Evolutionary conservation across 225 moss, liverwort and hornwort species (phyloP).

Genomic region (Marchantia paleacea): DNA sequence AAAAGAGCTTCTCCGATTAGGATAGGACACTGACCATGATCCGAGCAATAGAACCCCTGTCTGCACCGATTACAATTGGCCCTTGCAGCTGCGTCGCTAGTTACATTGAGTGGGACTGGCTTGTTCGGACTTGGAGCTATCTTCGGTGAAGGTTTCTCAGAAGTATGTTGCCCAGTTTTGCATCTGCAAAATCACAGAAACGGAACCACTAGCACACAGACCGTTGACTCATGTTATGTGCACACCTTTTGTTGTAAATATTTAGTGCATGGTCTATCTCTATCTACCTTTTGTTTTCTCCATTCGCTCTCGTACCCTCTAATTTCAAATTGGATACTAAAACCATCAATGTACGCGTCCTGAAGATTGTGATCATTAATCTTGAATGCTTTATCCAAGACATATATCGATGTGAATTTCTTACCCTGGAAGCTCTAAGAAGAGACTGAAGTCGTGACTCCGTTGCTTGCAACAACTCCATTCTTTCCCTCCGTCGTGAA

Average conservation of each 20-base stretch:
- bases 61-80: constrained; percentile 75
- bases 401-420: constrained; percentile 3
- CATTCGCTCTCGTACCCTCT: neutral
- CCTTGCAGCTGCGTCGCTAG: constrained; percentile 39
- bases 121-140: constrained; percentile 53
- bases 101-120: constrained; percentile 41
- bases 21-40: constrained; percentile 62
- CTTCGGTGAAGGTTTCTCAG: constrained; percentile 64
- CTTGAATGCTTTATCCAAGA: neutral
- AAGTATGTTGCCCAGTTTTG: constrained; percentile 77
- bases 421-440: constrained; percentile 86
- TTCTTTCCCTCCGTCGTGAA: constrained; percentile 93
- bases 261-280: neutral
- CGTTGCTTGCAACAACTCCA: constrained; percentile 97
- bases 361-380: neutral
- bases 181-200: constrained; percentile 52
- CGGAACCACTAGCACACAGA: constrained; percentile 40
- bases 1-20: neutral
- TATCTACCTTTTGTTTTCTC: neutral
- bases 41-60: constrained; percentile 91
- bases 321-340: neutral
- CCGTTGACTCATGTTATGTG: constrained; percentile 29
- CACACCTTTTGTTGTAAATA: constrained; percentile 5
- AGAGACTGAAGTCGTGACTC: constrained; percentile 88
- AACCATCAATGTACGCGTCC: neutral